Evolutionary conservation across 352 stramenopile genomes (phyloP), one percentile per base, ranked within the genome.

Genomic region (Blastocystis sp.): DNA sequence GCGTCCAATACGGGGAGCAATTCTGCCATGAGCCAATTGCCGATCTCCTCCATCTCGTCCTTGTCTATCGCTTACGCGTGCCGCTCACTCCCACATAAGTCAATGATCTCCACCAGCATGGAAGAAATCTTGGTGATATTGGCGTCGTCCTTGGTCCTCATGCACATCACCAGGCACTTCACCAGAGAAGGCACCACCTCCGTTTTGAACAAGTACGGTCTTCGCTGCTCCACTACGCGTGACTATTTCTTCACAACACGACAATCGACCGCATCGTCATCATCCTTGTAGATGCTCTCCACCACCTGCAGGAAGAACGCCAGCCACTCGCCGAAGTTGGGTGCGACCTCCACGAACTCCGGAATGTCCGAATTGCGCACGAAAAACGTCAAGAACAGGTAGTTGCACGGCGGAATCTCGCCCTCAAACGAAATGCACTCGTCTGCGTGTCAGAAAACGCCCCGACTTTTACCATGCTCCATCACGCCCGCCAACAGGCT

Each of bases 301-400:
- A 69, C 61, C n/a, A 84, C 48, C 3, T 9, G 21, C 34, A 84
- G 74, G 60, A 84, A 67, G 48, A 84, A 84, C 28, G 59, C 9
- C 21, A 84, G 28, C 74, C 74, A 84, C 14, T 66, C 28, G 17
- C 53, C n/a, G 40, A 52, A 84, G 65, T 81, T 45, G 2, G n/a
- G 34, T 1, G 41, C 34, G 56, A 52, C 59, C 17, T 67, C 40
- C 23, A 2, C 9, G 40, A 84, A 38, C 45, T 66, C 52, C 45
- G 74, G 74, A 84, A 84, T 67, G 3, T n/a, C 52, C 2, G 40
- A 66, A 48, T 84, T 67, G 9, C 56, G 4, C 1, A 67, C 56
- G 48, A 70, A 84, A 23, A 84, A 84, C 4, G 48, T 40, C 5
- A 84, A 23, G 17, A 84, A 84, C 3, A 48, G 23, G 14, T 69